Percentiles rank a stretch among this genome's conserved stretches.
These are phyloP conservation scores for Saccharomyces hybrid DNA, from an alignment of 1,139 yeast species.

Conservation along the genomic window DNA sequence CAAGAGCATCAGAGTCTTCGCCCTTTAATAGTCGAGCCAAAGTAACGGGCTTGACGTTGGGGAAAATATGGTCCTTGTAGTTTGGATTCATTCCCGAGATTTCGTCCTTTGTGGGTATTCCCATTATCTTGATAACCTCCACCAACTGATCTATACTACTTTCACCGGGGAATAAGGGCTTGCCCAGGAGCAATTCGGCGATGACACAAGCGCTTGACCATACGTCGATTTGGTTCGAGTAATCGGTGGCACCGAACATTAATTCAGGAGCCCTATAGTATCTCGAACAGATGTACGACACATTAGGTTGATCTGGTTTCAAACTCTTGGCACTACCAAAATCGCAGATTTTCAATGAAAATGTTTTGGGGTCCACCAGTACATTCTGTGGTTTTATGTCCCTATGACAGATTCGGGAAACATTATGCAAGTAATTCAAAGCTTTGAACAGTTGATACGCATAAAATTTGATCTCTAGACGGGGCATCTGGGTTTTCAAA, in stretches of 20 bases:
- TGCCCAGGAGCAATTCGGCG: conserved; percentile 93
- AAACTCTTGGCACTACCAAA: conserved; percentile 95
- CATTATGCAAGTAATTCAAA: conserved; percentile 81
- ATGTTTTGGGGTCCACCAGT: conserved; percentile 76
- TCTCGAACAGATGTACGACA: conserved; percentile 91
- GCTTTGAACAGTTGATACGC: conserved; percentile 90
- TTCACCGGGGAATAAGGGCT: conserved; percentile 96
- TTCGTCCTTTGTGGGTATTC: conserved; percentile 91
- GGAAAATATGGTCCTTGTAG: conserved; percentile 95
- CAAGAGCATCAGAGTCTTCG: conserved; percentile 30
- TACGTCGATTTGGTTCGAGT: conserved; percentile 90
- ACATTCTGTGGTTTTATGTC: conserved; percentile 96
- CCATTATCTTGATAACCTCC: conserved; percentile 90
- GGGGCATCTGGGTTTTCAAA: conserved; percentile 72
- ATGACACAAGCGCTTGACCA: conserved; percentile 99
- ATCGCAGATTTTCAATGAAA: conserved; percentile 85
- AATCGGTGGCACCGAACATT: conserved; percentile 84
- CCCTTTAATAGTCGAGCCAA: conserved; percentile 71
- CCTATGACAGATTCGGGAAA: conserved; percentile 84
- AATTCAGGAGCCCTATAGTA: conserved; percentile 94
- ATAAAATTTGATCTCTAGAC: conserved; percentile 79
- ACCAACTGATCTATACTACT: conserved; percentile 96
- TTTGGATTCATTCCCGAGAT: conserved; percentile 94
- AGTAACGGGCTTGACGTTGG: conserved; percentile 92
- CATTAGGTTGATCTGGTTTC: conserved; percentile 87